Evolutionary conservation across 257 asterid species (phyloP).

Genomic region (Ophiorrhiza pumila): DNA sequence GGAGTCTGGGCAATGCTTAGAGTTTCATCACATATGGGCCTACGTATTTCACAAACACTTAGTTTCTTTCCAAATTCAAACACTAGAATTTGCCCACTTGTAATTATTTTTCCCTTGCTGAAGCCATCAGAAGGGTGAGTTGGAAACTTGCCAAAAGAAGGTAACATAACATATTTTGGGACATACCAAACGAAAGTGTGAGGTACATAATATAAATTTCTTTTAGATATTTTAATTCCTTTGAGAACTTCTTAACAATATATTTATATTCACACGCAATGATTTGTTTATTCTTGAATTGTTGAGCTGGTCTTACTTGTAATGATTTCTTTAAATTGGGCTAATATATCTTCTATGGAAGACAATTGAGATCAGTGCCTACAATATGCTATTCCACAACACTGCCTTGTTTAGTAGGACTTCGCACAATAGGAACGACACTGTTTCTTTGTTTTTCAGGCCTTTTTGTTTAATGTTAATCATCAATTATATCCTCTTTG

Average conservation of each 20-base stretch:
- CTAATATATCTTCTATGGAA: not conserved
- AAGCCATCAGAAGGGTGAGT: not conserved
- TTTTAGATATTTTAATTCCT: not conserved
- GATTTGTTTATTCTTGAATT: not conserved
- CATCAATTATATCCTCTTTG: slow-evolving; percentile 10
- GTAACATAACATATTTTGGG: not conserved
- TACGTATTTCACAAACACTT: not conserved
- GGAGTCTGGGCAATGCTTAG: not conserved
- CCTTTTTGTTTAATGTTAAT: not conserved
- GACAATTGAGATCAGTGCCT: not conserved
- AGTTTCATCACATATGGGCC: not conserved
- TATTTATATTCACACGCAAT: not conserved
- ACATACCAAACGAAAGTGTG: not conserved
- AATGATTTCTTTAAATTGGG: not conserved
- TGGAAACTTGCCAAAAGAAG: not conserved
- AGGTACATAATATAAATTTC: not conserved
- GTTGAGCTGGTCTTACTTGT: not conserved
- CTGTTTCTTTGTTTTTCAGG: not conserved
- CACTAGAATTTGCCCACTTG: not conserved
- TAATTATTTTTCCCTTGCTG: not conserved
- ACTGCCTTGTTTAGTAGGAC: not conserved
- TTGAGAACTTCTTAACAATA: not conserved
- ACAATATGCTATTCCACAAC: not conserved
- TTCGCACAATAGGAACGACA: not conserved
- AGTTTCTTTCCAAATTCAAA: not conserved